These are phyloP conservation scores for Dothideomycetes sp. DNA, from an alignment of 2,329 filamentous ascomycete species.

Conservation along the genomic window DNA sequence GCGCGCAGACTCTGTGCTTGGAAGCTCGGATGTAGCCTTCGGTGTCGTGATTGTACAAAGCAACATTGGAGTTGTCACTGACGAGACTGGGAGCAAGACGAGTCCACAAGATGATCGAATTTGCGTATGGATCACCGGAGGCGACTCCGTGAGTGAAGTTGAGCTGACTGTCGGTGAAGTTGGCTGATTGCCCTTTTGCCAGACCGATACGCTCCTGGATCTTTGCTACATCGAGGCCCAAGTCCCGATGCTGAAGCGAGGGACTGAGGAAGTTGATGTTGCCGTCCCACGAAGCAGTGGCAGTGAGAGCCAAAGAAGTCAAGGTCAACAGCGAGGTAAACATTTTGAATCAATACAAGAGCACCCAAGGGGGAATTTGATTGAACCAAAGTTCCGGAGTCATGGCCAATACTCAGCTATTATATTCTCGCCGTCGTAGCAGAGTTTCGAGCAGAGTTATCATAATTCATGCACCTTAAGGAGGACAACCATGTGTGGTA, in stretches of 20 bases:
- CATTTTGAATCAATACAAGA: neutral
- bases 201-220: slow-evolving; percentile 4
- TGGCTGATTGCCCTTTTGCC: slow-evolving; percentile 15
- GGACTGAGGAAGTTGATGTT: slow-evolving; percentile 5
- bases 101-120: slow-evolving; percentile 36
- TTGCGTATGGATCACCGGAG: slow-evolving; percentile 37
- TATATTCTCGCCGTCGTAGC: neutral
- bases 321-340: neutral
- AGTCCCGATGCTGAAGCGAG: slow-evolving; percentile 2
- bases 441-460: neutral
- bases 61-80: slow-evolving; percentile 34
- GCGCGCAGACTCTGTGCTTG: slow-evolving; percentile 51
- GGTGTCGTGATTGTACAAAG: slow-evolving; percentile 46
- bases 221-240: slow-evolving; percentile 2
- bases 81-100: slow-evolving; percentile 31
- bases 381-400: neutral
- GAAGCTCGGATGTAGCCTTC: slow-evolving; percentile 48
- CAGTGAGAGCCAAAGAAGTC: neutral
- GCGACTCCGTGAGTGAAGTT: slow-evolving; percentile 55
- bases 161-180: slow-evolving; percentile 39
- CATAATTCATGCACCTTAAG: neutral
- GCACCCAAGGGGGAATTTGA: too few species aligned
- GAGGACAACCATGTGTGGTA: neutral
- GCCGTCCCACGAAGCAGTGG: slow-evolving; percentile 1
- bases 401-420: neutral